Conservation (phyloP, 1,139 yeast species). For the Casaregolazyma suthepensis region DNA sequence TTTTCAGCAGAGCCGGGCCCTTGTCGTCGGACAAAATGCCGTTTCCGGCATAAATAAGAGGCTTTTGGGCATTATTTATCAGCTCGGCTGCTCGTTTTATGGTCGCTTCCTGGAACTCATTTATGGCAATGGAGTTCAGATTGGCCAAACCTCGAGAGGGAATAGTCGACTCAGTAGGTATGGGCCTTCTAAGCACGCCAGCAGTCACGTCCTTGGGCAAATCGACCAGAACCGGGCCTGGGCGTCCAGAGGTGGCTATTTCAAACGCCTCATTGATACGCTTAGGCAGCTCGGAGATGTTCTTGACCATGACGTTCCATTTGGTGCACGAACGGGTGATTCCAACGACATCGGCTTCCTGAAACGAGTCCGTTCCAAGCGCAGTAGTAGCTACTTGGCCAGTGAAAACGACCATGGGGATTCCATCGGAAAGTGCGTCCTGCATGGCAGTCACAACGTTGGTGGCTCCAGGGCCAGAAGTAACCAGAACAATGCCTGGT, state of each 20-base stretch:
- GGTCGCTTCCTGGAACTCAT: constrained; percentile 71
- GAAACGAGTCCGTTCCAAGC: constrained; percentile 98
- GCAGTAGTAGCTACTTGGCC: constrained; percentile 97
- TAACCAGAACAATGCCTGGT: constrained; percentile 97
- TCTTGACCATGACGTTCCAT: constrained; percentile 98
- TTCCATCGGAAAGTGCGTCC: constrained; percentile 96
- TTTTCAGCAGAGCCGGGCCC: constrained; percentile 74
- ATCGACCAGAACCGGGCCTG: constrained; percentile 97
- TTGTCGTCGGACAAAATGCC: constrained; percentile 78
- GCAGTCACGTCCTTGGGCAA: constrained; percentile 98
- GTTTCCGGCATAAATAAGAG: constrained; percentile 85
- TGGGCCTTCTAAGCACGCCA: constrained; percentile 75
- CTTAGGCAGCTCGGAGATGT: constrained; percentile 88
- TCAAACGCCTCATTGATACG: constrained; percentile 97
- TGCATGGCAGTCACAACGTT: constrained; percentile 97
- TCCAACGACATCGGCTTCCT: constrained; percentile 97
- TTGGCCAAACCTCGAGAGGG: constrained; percentile 75
- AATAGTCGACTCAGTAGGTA: constrained; percentile 77
- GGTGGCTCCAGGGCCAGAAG: constrained; percentile 99
- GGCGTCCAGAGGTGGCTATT: constrained; percentile 93
- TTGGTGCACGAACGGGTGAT: constrained; percentile 95
- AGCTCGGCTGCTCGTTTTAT: constrained; percentile 71
- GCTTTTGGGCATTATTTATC: constrained; percentile 77
- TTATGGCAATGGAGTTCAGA: constrained; percentile 64
- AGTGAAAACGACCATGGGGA: constrained; percentile 93